These are phyloP conservation scores for Penicillium pulvis DNA, from an alignment of 495 filamentous ascomycete genomes.

Conservation along the genomic window DNA sequence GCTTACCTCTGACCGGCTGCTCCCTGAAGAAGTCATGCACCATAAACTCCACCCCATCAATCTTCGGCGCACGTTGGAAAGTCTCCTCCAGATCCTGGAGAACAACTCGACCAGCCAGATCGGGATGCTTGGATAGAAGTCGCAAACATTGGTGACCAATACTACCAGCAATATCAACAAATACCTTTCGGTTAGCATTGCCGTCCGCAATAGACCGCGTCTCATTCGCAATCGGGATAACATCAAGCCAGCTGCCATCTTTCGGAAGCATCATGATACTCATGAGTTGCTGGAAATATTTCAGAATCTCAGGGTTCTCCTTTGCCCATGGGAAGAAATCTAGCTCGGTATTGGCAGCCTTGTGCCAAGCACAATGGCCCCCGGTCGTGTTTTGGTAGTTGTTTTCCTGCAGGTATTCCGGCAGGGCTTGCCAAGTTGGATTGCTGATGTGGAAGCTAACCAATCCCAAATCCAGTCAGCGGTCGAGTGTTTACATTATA, in stretches of 20 bases:
- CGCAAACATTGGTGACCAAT: not conserved
- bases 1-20: not conserved
- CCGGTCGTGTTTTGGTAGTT: not conserved
- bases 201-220: not conserved
- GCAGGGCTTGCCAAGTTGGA: not conserved
- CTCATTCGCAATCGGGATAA: not conserved
- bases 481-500: not conserved
- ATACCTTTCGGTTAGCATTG: not conserved
- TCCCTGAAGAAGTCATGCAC: constrained; percentile 1
- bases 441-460: not conserved
- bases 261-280: not conserved
- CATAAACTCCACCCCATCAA: not conserved
- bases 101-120: not conserved
- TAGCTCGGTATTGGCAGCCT: not conserved
- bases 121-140: not conserved
- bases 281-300: not conserved
- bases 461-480: not conserved
- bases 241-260: not conserved
- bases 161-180: not conserved
- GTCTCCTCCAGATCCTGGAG: not conserved
- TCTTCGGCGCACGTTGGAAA: not conserved
- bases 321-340: not conserved
- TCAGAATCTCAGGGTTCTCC: not conserved
- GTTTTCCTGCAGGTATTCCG: not conserved
- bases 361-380: not conserved